Conservation (phyloP, 495 filamentous ascomycete species). For the Jackrogersella multiformis region DNA sequence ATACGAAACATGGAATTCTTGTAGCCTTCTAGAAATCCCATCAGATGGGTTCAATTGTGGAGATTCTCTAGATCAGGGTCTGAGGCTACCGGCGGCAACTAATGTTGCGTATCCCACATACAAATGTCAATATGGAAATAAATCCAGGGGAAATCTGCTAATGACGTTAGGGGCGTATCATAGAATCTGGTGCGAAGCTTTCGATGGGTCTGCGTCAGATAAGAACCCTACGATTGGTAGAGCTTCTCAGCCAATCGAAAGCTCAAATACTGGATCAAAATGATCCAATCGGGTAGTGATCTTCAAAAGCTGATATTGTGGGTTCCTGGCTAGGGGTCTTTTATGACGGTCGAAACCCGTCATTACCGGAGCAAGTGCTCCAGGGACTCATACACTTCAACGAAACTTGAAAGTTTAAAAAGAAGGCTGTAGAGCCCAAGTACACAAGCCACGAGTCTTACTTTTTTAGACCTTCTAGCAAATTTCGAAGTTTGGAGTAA, state of each 20-base stretch:
- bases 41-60: no score
- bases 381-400: no score
- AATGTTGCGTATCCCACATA: constrained; percentile 5
- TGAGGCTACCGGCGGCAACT: neutral
- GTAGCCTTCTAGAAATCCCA: constrained; percentile 30
- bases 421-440: no score
- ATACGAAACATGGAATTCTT: constrained; percentile 22
- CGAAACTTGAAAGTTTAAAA: no score
- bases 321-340: constrained; percentile 8
- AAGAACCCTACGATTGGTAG: constrained; percentile 27
- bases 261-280: neutral
- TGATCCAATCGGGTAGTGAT: neutral
- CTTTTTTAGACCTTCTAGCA: no score
- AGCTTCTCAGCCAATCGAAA: constrained; percentile 25
- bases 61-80: constrained; percentile 19
- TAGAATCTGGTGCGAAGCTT: neutral
- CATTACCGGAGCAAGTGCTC: constrained; percentile 27
- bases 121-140: neutral
- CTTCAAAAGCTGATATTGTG: constrained; percentile 11
- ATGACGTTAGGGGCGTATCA: constrained; percentile 14
- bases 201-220: neutral
- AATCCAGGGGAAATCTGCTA: neutral
- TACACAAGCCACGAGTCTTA: no score
- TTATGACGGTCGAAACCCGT: constrained; percentile 3
- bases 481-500: no score